Base-by-base conservation (phyloP, 495 filamentous ascomycete species). In the Lindgomyces ingoldianus region DNA sequence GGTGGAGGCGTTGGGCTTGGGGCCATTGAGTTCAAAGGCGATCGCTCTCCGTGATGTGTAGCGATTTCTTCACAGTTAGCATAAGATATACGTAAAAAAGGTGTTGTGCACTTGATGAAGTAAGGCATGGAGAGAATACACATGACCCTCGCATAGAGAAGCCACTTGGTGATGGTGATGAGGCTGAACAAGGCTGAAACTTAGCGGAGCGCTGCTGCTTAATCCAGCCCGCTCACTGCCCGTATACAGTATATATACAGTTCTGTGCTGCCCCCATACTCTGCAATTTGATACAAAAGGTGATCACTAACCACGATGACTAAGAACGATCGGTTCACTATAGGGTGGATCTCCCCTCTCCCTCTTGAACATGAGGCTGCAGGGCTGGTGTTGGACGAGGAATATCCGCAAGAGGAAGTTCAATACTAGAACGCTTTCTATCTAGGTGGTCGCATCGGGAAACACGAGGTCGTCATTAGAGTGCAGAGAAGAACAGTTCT, bases 391-490 rank as follows among this genome's bases (percentile, higher is more conserved):
- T 25, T 58, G 25, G 55, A 58, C 42, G 55, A 58, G 29, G 39
- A 46, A 29, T 58, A 58, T 22, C 55, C 42, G n/a, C 41, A 58
- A 48, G 55, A 58, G 2, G 55, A 58, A 3, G 55, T 58, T 21
- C 55, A 47, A 19, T 58, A 58, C 55, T 41, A 58, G 41, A 30
- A 47, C 42, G 41, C 55, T 1, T 58, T 47, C 42, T 58, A 58
- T 58, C 55, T 58, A 19, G 55, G 55, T 24, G 55, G 55, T 45
- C 55, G 55, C 12, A 58, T 58, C 25, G 55, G 55, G 10, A 46
- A 58, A 27, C 55, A 58, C n/a, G 14, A 58, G 55, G 55, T 58
- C n/a, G 55, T 58, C 41, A 47, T 58, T 47, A 41, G 55, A n/a
- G 55, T 58, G 22, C 55, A 58, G 55, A 4, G 55, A 46, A 46